A percentile compares a stretch with the other conserved stretches of the same genome.
Conservation (phyloP, 83 land plant species). For the Thuja plicata region DNA sequence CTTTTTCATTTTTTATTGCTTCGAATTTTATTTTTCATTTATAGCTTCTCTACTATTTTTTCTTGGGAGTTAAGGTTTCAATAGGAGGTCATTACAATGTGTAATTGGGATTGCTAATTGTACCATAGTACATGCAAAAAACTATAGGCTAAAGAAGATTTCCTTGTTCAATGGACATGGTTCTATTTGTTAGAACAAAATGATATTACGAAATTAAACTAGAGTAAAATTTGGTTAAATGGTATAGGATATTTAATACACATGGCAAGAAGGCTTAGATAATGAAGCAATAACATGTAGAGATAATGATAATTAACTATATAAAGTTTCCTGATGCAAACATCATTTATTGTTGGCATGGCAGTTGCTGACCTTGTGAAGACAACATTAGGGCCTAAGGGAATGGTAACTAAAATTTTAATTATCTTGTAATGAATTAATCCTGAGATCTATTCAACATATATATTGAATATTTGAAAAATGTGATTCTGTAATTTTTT, state of each 20-base stretch:
- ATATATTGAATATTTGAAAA: not conserved
- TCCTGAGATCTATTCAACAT: not conserved
- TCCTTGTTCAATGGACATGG: not conserved
- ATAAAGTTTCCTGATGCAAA: conserved; percentile 36
- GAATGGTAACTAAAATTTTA: conserved; percentile 69
- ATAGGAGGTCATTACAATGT: not conserved
- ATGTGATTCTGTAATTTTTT: too few relatives aligned
- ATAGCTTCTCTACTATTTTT: not conserved
- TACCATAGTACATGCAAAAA: not conserved
- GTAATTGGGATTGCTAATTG: not conserved
- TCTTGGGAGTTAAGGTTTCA: not conserved
- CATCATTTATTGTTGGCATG: conserved; percentile 96
- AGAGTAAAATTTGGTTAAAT: not conserved
- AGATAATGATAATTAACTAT: not conserved
- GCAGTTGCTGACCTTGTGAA: conserved; percentile 95
- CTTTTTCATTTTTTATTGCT: not conserved
- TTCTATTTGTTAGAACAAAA: not conserved
- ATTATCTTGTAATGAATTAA: conserved; percentile 8
- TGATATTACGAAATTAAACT: not conserved
- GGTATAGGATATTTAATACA: not conserved
- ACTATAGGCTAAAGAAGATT: not conserved
- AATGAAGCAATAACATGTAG: not conserved
- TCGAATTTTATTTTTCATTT: not conserved
- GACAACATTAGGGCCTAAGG: conserved; percentile 96
- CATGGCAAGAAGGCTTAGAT: not conserved